Base-by-base conservation (phyloP, 1,139 yeast species). In the Kluyveromyces sp. region DNA sequence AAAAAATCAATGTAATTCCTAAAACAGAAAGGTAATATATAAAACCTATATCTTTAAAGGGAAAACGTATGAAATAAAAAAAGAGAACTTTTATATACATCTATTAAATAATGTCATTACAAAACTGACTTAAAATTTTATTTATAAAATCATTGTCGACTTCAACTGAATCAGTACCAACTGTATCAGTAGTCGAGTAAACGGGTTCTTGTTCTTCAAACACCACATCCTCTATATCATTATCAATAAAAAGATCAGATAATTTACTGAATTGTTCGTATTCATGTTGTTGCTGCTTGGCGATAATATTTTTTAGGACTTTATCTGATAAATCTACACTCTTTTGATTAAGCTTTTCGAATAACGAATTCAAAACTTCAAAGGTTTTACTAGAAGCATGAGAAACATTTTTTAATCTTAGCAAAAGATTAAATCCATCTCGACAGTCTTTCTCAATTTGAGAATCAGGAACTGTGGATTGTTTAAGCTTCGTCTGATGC, bases 331-430 rank as follows among this genome's bases (percentile, higher is more conserved):
- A 45, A 7, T 52, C 56, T 34, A 51, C 43, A 2, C 53, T 52
- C 37, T 51, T 51, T 36, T 54, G 53, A 43, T 58, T 57, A 33
- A 59, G 55, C 33, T 56, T 59, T 39, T 85, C 90, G 64, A 87
- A 87, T 56, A 87, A 70, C 7, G 83, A 78, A 58, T 83, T 83
- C 58, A 87, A 73, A 44, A 86, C 79, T 55, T 80, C 81, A 62
- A 81, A 85, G 28, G 88, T 85, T 50, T 92, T 70, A 53, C 78
- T 72, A 1, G 95, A 88, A 26, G 94, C 81, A 54, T 77, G 77
- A 10, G 89, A 80, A 55, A 77, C 77, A 52, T 79, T 79, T 60
- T 82, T 83, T 58, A 86, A 71, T 41, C 74, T 71, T 54, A 80
- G 80, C 55, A 87, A 70, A 1, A 83, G 86, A 49, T 76, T 73